Evolutionary conservation across 129 eudicot genomes (phyloP).

Genomic region (Tanacetum coccineum): DNA sequence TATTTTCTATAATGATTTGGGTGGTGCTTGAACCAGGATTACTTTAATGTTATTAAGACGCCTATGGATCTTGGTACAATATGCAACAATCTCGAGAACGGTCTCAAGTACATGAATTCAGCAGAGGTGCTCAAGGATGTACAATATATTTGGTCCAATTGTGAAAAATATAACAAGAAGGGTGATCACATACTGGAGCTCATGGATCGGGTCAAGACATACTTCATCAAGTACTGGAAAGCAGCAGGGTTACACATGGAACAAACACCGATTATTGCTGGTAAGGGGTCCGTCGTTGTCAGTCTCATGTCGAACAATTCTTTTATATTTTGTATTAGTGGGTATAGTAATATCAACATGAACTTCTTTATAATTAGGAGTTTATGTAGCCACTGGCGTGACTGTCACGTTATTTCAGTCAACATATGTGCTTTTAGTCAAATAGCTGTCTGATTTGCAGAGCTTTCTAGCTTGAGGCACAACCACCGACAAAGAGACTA

Average conservation of each 20-base stretch:
- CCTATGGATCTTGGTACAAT: too few relatives aligned
- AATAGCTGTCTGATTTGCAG: too few relatives aligned
- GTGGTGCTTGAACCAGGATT: too few relatives aligned
- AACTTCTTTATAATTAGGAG: background rate
- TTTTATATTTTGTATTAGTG: background rate
- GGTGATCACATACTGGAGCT: conserved; percentile 68
- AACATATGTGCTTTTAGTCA: background rate
- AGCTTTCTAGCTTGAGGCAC: too few relatives aligned
- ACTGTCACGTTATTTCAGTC: background rate
- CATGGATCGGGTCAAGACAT: conserved; percentile 57
- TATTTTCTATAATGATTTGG: too few relatives aligned
- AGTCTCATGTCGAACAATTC: background rate
- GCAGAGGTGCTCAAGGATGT: too few relatives aligned
- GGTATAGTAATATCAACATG: background rate
- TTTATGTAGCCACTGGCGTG: too few relatives aligned
- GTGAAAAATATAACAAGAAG: conserved; percentile 62
- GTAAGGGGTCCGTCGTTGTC: conserved; percentile 25
- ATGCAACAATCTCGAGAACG: too few relatives aligned
- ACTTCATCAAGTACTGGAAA: conserved; percentile 52
- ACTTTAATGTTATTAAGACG: too few relatives aligned
- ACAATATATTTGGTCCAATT: conserved; percentile 78
- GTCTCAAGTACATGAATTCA: too few relatives aligned
- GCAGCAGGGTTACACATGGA: conserved; percentile 52
- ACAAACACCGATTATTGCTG: conserved; percentile 30
- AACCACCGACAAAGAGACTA: too few relatives aligned